Evolutionary conservation across 2,329 filamentous ascomycete genomes (phyloP).

Genomic region (Graphilbum ipis-grandicollis): DNA sequence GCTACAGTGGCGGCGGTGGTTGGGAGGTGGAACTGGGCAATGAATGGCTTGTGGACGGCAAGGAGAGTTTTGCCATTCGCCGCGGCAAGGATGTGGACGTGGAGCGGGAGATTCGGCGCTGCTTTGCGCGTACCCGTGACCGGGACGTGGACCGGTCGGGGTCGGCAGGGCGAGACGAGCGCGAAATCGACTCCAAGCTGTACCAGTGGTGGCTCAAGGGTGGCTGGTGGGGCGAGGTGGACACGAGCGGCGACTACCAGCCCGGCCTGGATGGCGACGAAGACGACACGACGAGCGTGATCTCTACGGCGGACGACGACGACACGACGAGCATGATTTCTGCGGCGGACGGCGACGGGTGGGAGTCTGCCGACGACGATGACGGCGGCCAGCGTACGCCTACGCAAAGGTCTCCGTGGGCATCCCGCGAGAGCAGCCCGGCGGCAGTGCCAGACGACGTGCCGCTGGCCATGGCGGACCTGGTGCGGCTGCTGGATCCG

Average conservation of each 20-base stretch:
- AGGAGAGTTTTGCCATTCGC: too few relatives aligned
- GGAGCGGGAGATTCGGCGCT: slow-evolving; percentile 57
- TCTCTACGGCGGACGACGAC: slow-evolving; percentile 37
- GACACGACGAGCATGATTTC: slow-evolving; percentile 8
- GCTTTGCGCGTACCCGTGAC: slow-evolving; percentile 19
- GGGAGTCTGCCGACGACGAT: slow-evolving; percentile 22
- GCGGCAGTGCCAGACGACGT: slow-evolving; percentile 41
- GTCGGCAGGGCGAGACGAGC: slow-evolving; percentile 28
- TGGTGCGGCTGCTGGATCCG: slow-evolving; percentile 72
- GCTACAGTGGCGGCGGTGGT: too few relatives aligned
- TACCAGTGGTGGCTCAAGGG: slow-evolving; percentile 76
- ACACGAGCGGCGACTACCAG: slow-evolving; percentile 64
- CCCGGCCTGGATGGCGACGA: slow-evolving; percentile 39
- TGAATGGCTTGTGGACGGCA: too few relatives aligned
- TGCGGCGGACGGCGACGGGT: slow-evolving; percentile 26
- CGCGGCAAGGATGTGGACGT: slow-evolving; percentile 51
- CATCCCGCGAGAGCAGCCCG: slow-evolving; percentile 36
- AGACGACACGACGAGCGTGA: slow-evolving; percentile 60
- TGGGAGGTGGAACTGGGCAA: too few relatives aligned
- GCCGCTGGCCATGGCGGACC: slow-evolving; percentile 45
- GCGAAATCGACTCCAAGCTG: slow-evolving; percentile 52
- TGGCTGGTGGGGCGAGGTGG: slow-evolving; percentile 70
- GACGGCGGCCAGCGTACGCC: slow-evolving; percentile 49
- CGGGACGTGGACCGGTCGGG: not conserved
- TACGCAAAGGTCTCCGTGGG: slow-evolving; percentile 10